Conservation (phyloP, 164 flowering plant genomes). For the Euptelea pleiosperma region DNA sequence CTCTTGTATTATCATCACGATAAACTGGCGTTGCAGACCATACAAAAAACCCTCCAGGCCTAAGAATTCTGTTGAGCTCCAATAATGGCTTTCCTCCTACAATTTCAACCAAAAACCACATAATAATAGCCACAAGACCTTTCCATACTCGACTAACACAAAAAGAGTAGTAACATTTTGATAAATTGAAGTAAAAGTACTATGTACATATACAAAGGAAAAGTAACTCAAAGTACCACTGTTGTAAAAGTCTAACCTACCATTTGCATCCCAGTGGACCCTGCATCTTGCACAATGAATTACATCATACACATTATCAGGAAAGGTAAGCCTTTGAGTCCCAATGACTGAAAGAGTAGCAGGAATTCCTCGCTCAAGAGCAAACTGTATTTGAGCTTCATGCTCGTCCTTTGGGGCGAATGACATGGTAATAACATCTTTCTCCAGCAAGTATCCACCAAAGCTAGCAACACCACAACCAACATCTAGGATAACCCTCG, state of each 20-base stretch:
- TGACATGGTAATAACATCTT: conserved; percentile 83
- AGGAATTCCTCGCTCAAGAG: conserved; percentile 94
- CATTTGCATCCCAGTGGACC: conserved; percentile 92
- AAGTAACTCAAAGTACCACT: not conserved
- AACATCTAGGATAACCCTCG: conserved; percentile 82
- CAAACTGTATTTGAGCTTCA: conserved; percentile 98
- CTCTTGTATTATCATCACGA: conserved; percentile 55
- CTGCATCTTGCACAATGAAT: conserved; percentile 95
- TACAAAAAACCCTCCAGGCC: conserved; percentile 90
- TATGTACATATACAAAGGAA: not conserved
- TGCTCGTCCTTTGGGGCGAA: conserved; percentile 98
- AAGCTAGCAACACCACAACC: conserved; percentile 99
- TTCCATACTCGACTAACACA: not conserved
- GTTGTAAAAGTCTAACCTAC: conserved; percentile 32
- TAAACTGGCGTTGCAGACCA: conserved; percentile 99
- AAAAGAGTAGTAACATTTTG: conserved; percentile 2
- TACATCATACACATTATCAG: conserved; percentile 72
- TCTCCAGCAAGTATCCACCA: conserved; percentile 85
- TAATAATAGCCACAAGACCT: not conserved
- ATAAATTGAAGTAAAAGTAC: not conserved
- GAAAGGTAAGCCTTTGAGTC: conserved; percentile 69
- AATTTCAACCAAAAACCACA: conserved; percentile 15
- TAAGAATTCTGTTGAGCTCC: conserved; percentile 85
- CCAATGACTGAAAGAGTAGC: conserved; percentile 84
- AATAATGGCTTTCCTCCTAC: conserved; percentile 85